Conservation (phyloP, 768 basidiomycete genomes). For the Auricularia heimuer region DNA sequence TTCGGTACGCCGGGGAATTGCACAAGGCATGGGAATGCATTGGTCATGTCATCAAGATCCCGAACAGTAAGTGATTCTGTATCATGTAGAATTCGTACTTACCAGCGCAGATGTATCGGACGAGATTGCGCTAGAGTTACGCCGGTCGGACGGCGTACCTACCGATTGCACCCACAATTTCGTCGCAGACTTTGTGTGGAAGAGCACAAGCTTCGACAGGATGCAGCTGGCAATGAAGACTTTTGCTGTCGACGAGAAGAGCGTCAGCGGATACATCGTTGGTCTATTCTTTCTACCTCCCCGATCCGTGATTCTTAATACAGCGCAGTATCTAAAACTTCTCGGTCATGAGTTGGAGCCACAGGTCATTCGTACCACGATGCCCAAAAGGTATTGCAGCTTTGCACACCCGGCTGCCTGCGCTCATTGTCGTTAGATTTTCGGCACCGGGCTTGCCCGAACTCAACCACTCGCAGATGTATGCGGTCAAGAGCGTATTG, state of each 20-base stretch:
- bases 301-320: neutral
- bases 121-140: conserved; percentile 90
- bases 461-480: conserved; percentile 99
- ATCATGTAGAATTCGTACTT: neutral
- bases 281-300: conserved; percentile 21
- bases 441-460: conserved; percentile 96
- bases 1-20: conserved; percentile 81
- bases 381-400: conserved; percentile 63
- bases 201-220: conserved; percentile 97
- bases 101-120: conserved; percentile 79
- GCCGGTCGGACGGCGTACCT: conserved; percentile 86
- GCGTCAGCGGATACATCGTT: conserved; percentile 96
- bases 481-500: conserved; percentile 96
- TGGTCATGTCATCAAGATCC: conserved; percentile 97
- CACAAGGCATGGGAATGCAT: conserved; percentile 96
- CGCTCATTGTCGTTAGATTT: conserved; percentile 33
- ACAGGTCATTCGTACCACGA: conserved; percentile 79
- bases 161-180: conserved; percentile 91
- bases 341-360: conserved; percentile 97
- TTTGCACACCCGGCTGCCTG: neutral
- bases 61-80: conserved; percentile 66
- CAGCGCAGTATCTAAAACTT: conserved; percentile 84
- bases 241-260: conserved; percentile 98
- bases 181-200: conserved; percentile 99
- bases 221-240: conserved; percentile 99